phyloP scores from a whole-genome alignment of 2,329 filamentous ascomycete species.

The Elsinoe necatrix region DNA sequence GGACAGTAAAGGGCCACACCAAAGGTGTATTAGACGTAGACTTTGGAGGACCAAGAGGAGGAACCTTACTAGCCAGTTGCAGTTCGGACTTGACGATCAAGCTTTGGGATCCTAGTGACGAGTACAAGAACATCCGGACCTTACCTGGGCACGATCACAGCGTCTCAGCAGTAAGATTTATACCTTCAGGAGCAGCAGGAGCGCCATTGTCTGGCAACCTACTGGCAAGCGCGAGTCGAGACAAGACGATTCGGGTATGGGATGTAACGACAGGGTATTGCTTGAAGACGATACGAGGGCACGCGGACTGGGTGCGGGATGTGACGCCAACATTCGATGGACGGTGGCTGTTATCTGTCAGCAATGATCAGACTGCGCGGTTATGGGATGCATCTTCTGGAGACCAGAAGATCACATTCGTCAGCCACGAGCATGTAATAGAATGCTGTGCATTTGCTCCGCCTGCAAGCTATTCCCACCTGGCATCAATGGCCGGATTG shows the following conservation, averaged over 20 bases:
- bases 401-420: constrained; percentile 69
- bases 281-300: constrained; percentile 78
- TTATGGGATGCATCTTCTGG: constrained; percentile 74
- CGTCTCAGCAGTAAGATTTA: constrained; percentile 79
- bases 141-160: constrained; percentile 87
- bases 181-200: constrained; percentile 72
- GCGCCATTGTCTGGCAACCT: constrained; percentile 74
- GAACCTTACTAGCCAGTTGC: constrained; percentile 72
- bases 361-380: constrained; percentile 71
- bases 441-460: constrained; percentile 85
- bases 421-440: constrained; percentile 79
- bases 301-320: constrained; percentile 85
- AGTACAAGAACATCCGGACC: constrained; percentile 92
- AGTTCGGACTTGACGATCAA: constrained; percentile 89
- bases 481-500: constrained; percentile 68
- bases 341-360: constrained; percentile 70
- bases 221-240: constrained; percentile 75
- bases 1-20: constrained; percentile 86
- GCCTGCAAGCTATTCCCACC: constrained; percentile 63
- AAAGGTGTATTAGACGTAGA: constrained; percentile 82
- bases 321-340: constrained; percentile 77
- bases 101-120: constrained; percentile 83
- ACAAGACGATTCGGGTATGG: constrained; percentile 81
- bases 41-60: constrained; percentile 75
- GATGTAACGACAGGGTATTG: constrained; percentile 90